These are phyloP conservation scores for Phytophthora vignae DNA, from an alignment of 352 stramenopile species.

Conservation along the genomic window DNA sequence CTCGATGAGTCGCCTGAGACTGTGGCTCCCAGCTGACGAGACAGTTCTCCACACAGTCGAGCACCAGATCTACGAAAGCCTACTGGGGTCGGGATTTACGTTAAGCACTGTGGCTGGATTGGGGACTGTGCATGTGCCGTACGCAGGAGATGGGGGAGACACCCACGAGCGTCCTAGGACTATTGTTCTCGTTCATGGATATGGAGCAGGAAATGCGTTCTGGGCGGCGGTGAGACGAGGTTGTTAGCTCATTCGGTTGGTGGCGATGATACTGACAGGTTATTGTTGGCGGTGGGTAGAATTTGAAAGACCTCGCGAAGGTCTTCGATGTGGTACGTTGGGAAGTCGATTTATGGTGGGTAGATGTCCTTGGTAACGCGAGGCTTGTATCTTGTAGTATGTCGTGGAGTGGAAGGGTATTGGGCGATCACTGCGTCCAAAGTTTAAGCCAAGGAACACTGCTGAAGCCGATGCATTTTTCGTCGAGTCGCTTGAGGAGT, in stretches of 20 bases:
- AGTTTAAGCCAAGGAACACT: slow-evolving; percentile 57
- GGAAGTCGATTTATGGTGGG: neutral
- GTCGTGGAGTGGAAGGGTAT: slow-evolving; percentile 80
- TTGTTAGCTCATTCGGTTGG: neutral
- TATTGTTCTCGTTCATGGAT: slow-evolving; percentile 74
- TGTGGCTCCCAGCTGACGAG: slow-evolving; percentile 60
- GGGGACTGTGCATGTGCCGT: slow-evolving; percentile 74
- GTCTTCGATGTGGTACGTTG: slow-evolving; percentile 67
- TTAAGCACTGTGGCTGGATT: slow-evolving; percentile 58
- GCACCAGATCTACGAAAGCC: slow-evolving; percentile 62
- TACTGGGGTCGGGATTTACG: slow-evolving; percentile 48
- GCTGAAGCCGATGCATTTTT: slow-evolving; percentile 73
- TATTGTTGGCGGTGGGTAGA: slow-evolving; percentile 36
- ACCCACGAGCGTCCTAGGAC: slow-evolving; percentile 37
- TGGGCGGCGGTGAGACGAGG: slow-evolving; percentile 56
- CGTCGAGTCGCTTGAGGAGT: slow-evolving; percentile 74
- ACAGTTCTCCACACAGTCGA: slow-evolving; percentile 52
- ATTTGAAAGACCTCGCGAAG: slow-evolving; percentile 63
- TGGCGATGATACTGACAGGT: neutral
- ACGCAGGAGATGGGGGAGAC: slow-evolving; percentile 41
- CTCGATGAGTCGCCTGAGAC: slow-evolving; percentile 30
- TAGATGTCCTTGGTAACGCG: neutral
- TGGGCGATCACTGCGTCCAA: slow-evolving; percentile 60
- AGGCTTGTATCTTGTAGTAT: slow-evolving; percentile 44
- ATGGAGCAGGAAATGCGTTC: slow-evolving; percentile 74